Evolutionary conservation across 192 early-diverging fungal genomes (phyloP).

Genomic region (Cladochytrium replicatum): DNA sequence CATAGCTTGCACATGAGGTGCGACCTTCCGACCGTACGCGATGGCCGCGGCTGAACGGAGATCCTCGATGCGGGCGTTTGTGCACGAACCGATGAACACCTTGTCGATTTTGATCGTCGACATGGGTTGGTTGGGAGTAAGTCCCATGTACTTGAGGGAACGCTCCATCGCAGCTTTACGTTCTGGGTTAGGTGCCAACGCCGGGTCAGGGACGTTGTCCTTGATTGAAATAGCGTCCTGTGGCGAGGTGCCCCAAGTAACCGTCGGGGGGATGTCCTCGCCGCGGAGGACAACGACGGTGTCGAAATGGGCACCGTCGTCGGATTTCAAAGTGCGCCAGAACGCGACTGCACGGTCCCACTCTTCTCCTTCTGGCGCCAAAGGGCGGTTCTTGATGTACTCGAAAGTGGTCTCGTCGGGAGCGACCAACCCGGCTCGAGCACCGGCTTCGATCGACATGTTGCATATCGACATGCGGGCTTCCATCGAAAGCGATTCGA

Average conservation of each 20-base stretch:
- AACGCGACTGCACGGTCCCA: constrained; percentile 53
- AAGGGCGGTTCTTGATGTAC: constrained; percentile 50
- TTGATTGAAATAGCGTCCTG: constrained; percentile 57
- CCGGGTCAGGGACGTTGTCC: constrained; percentile 49
- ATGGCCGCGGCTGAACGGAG: constrained; percentile 50
- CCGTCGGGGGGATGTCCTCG: constrained; percentile 46
- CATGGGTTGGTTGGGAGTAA: constrained; percentile 49
- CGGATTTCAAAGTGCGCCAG: constrained; percentile 50
- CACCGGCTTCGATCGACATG: constrained; percentile 66
- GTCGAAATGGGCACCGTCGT: constrained; percentile 54
- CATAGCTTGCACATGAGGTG: constrained; percentile 54
- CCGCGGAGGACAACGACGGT: constrained; percentile 48
- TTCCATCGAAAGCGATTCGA: constrained; percentile 51
- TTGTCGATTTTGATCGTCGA: constrained; percentile 50
- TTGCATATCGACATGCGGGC: constrained; percentile 67
- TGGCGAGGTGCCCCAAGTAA: constrained; percentile 64
- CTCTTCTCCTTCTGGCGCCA: constrained; percentile 48
- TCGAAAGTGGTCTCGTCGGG: constrained; percentile 60
- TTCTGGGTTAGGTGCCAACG: constrained; percentile 24
- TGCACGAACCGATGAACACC: constrained; percentile 66
- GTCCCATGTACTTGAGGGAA: constrained; percentile 53
- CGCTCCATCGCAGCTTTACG: constrained; percentile 40
- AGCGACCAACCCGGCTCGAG: constrained; percentile 63
- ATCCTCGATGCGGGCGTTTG: constrained; percentile 67
- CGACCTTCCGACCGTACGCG: constrained; percentile 47